Base-by-base conservation (phyloP, 2,329 filamentous ascomycete species). In the Penicillium glabrum region DNA sequence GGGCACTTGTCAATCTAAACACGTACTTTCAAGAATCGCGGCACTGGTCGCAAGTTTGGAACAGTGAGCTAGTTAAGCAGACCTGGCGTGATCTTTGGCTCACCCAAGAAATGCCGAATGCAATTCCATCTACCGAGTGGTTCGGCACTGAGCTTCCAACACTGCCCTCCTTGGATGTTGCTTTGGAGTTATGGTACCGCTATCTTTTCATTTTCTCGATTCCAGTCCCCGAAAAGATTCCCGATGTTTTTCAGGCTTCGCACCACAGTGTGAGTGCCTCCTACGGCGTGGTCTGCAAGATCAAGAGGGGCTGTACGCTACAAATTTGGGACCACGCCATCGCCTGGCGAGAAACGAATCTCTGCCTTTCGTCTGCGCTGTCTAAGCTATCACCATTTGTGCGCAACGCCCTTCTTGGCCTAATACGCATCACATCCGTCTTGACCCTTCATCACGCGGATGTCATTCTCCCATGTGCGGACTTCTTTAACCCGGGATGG, bases 301-400 rank as follows among this genome's bases (percentile, higher is more conserved):
- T 86, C 61, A 84, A 84, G 70, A 78, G 82, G 26, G 80, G 81
- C 55, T 84, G 82, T 56, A 85, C 82, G 0, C 77, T 86, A 31
- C 83, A 85, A 60, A 84, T 87, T 56, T 87, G 84, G 84, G 84
- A 87, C 61, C 84, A 87, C 66, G 82, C 82, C 19, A 86, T 87
- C 60, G 82, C 80, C 45, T 86, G 83, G 83, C 76, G 84, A 59
- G 83, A 86, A 64, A 82, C 75, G 47, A 80, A 79, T 49, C 74
- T 81, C 35, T 80, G 78, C 61, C 74, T 81, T 35, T 80, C 77
- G 7, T 80, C 80, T 3, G 79, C 80, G 0, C 73, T 82, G 51
- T 81, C 77, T 66, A 77, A 78, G 48, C 73, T 81, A 3, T 75
- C 80, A 1, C 75, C 80, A 0, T 80, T 80, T 6, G 79, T 82